Conservation (phyloP, 345 rosid species). For the Xanthoceras sorbifolium region DNA sequence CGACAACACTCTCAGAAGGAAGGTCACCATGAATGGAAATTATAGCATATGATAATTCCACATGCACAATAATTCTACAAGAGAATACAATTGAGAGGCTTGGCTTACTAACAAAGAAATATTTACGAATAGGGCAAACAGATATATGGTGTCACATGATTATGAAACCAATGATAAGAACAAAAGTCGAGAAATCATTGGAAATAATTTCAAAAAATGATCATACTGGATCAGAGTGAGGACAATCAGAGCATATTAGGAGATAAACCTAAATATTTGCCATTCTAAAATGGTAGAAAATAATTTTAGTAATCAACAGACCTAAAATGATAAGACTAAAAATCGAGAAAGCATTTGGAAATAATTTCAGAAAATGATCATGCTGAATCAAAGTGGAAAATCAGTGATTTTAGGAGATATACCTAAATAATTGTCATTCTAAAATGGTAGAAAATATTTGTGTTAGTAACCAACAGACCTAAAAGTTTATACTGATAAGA, state of each 20-base stretch:
- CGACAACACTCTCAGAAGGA: neutral
- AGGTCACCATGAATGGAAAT: neutral
- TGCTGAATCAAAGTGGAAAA: neutral
- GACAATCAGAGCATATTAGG: neutral
- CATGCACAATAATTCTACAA: neutral
- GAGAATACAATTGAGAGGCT: neutral
- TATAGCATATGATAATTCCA: neutral
- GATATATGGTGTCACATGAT: neutral
- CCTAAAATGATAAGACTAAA: neutral
- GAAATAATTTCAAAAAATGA: neutral
- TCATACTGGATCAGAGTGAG: neutral
- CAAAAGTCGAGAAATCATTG: neutral
- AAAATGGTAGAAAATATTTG: neutral
- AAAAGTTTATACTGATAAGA: constrained; percentile 1
- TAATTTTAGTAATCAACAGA: too few species aligned
- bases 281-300: neutral
- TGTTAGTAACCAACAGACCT: too few species aligned
- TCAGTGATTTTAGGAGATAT: neutral
- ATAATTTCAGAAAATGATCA: neutral
- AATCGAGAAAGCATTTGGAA: neutral
- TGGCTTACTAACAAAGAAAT: neutral
- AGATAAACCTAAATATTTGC: neutral
- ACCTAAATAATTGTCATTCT: neutral
- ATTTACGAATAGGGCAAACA: too few species aligned
- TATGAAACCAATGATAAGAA: neutral